Evolutionary conservation across 2,329 filamentous ascomycete genomes (phyloP).

Genomic region (Byssoonygena ceratinophila): DNA sequence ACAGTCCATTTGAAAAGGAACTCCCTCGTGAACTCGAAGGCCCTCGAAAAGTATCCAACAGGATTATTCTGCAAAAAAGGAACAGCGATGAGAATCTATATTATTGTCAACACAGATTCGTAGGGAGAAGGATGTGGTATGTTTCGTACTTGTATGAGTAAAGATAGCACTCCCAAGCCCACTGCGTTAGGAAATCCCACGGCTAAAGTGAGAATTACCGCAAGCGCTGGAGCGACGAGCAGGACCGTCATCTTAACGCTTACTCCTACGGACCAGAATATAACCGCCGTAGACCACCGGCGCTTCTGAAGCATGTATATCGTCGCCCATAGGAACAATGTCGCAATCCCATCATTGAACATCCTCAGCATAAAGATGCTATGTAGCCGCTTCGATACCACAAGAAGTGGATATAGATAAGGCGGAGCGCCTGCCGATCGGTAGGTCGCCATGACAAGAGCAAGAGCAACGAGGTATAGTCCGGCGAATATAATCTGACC

Average conservation of each 20-base stretch:
- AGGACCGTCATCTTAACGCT: conserved; percentile 94
- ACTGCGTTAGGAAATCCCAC: conserved; percentile 57
- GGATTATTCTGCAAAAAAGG: conserved; percentile 59
- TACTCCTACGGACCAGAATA: conserved; percentile 66
- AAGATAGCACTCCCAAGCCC: conserved; percentile 59
- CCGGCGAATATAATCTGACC: conserved; percentile 77
- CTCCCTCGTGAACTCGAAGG: conserved; percentile 81
- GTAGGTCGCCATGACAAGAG: conserved; percentile 73
- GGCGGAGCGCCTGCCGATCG: conserved; percentile 48
- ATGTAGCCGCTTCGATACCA: conserved; percentile 84
- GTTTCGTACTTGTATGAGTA: conserved; percentile 59
- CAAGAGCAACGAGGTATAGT: conserved; percentile 66
- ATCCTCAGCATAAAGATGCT: conserved; percentile 85
- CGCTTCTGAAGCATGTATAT: conserved; percentile 66
- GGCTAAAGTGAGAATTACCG: conserved; percentile 62
- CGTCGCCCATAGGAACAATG: conserved; percentile 71
- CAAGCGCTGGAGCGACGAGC: conserved; percentile 70
- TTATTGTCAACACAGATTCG: conserved; percentile 12
- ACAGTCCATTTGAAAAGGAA: conserved; percentile 99
- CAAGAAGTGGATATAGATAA: conserved; percentile 74
- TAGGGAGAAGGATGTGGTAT: conserved; percentile 11
- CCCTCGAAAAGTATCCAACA: conserved; percentile 62
- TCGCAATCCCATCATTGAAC: conserved; percentile 92
- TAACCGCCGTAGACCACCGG: conserved; percentile 60
- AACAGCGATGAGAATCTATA: conserved; percentile 44